A percentile compares a stretch with the other conserved stretches of the same genome.
phyloP scores from a whole-genome alignment of 1,284 basidiomycete genomes.

The Marasmius fiardii region DNA sequence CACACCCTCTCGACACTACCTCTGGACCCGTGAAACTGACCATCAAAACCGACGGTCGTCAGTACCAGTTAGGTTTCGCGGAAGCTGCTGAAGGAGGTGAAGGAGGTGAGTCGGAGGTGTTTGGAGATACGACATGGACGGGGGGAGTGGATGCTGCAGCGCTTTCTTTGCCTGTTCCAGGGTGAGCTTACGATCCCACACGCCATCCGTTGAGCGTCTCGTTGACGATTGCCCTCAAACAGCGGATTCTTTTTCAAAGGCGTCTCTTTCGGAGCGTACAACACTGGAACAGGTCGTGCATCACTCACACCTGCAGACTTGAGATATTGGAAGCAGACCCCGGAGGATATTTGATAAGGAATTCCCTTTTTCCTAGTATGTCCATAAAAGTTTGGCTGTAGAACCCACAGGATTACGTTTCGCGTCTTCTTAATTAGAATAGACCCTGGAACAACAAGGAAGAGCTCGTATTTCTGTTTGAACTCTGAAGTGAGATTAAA shows the following conservation, averaged over 20 bases:
- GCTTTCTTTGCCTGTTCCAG: slow-evolving; percentile 28
- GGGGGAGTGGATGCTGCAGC: slow-evolving; percentile 15
- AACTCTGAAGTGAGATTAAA: too few species aligned
- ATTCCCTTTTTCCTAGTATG: too few species aligned
- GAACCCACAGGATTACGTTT: too few species aligned
- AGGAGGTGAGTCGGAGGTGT: slow-evolving; percentile 1
- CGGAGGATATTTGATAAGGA: slow-evolving; percentile 4
- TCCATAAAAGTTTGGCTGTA: too few species aligned
- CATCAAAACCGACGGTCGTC: slow-evolving; percentile 24
- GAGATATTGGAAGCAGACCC: slow-evolving; percentile 33
- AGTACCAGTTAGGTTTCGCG: slow-evolving; percentile 29
- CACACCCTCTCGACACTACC: slow-evolving; percentile 19
- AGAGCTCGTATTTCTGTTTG: too few species aligned
- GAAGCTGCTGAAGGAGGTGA: slow-evolving; percentile 22
- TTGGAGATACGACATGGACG: background rate
- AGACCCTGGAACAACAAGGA: too few species aligned
- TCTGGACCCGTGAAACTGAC: slow-evolving; percentile 26
- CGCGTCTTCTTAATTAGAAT: too few species aligned
- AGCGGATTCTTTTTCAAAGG: slow-evolving; percentile 37
- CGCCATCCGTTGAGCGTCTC: background rate
- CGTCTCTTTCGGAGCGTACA: slow-evolving; percentile 32
- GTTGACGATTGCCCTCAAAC: background rate
- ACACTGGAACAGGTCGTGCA: slow-evolving; percentile 34
- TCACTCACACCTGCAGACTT: slow-evolving; percentile 32
- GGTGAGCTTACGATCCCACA: slow-evolving; percentile 23